Conservation (phyloP, 371 early-diverging fungal species). For the Mucor saturninus region DNA sequence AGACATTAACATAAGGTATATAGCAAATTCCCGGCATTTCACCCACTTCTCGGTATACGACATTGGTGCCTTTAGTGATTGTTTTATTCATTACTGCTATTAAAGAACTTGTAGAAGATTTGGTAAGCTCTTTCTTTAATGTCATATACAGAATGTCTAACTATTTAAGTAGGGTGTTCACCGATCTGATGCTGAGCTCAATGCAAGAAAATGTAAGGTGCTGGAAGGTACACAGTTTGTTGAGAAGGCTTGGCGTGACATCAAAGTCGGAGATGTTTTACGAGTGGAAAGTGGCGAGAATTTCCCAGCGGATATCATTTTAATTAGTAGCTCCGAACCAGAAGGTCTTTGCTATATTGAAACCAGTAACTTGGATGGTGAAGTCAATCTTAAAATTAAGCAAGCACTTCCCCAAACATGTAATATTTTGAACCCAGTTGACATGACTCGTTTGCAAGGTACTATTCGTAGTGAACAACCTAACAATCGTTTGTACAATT, state of each 20-base stretch:
- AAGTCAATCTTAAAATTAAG: conserved; percentile 93
- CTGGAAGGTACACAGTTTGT: conserved; percentile 68
- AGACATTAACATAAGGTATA: conserved; percentile 18
- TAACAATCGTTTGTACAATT: conserved; percentile 88
- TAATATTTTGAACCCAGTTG: conserved; percentile 61
- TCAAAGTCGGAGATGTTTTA: conserved; percentile 92
- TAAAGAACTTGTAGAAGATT: conserved; percentile 97
- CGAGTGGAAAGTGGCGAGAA: conserved; percentile 84
- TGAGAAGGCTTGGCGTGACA: conserved; percentile 73
- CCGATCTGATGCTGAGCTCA: conserved; percentile 77
- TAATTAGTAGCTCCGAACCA: conserved; percentile 87
- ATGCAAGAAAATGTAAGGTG: conserved; percentile 72
- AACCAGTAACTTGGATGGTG: conserved; percentile 96
- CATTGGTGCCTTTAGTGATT: conserved; percentile 89
- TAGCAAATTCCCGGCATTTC: conserved; percentile 87
- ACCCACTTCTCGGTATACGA: conserved; percentile 87
- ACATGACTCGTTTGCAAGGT: conserved; percentile 63
- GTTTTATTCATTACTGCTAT: conserved; percentile 93
- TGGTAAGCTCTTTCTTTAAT: conserved; percentile 49
- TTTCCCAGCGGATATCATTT: conserved; percentile 93
- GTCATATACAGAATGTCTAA: neutral
- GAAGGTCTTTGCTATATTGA: conserved; percentile 92
- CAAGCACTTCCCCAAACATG: conserved; percentile 82
- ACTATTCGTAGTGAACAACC: conserved; percentile 80
- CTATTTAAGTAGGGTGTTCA: conserved; percentile 71